Evolutionary conservation across 2,329 filamentous ascomycete genomes (phyloP), one percentile per base, ranked within the genome.

Genomic region (Dryadomyces quercus-mongolicae): DNA sequence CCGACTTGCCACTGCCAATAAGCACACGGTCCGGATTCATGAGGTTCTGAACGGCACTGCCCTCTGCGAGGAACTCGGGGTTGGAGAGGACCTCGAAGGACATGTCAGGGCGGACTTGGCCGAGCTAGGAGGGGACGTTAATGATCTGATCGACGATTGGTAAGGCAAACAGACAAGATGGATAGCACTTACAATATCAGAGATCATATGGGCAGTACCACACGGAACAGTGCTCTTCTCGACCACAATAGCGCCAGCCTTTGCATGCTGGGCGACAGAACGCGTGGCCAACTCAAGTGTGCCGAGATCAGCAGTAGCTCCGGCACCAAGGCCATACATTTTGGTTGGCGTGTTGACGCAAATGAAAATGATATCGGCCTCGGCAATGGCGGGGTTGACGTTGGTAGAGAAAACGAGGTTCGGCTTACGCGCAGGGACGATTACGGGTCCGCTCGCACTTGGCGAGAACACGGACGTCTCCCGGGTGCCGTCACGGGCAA

Each of bases 191-290:
- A 54, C 48, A 21, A 54, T 54, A 18, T 45, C 40, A 2, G 46
- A 46, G 31, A 54, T 50, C 53, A 54, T 54, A 7, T 25, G 20
- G 1, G 53, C 53, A 18, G 53, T 54, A 6, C 53, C 53, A 16
- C 53, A 54, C 16, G 53, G 53, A 15, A 54, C 53, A 2, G 53
- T 54, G 31, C 53, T 54, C 36, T 54, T 54, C 34, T 54, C 53
- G 15, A 54, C 53, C 16, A 54, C 31, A 21, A 54, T 54, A 15
- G 53, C 53, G 2, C 53, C 53, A 1, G 53, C 31, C 16, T 54
- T 54, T 15, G 48, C 53, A 42, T 54, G 18, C 40, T 54, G 38
- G 18, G 53, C 53, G 3, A 54, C 42, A 2, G 40, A 46, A 3
- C 38, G 38, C 13, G 53, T 54, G 5, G 53, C 53, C 10, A 45